Conservation (phyloP, 2,329 filamentous ascomycete species). For the Verticillium longisporum region DNA sequence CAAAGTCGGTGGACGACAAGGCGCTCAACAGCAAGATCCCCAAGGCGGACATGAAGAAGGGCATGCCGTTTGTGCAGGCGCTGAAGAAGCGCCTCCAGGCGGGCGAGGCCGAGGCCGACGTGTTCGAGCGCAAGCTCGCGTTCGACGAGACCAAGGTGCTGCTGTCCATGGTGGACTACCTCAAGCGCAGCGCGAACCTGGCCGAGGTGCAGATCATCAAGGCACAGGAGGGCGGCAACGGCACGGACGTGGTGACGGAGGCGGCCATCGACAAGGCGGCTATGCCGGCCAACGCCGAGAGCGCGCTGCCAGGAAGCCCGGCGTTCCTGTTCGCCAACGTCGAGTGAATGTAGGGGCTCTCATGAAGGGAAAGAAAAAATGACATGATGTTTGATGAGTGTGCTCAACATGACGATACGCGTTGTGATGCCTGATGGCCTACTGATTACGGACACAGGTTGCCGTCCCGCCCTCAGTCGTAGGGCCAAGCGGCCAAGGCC, state of each 20-base stretch:
- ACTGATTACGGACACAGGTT: too few species aligned
- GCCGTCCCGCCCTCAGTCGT: background rate
- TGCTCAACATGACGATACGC: background rate
- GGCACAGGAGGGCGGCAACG: slow-evolving; percentile 62
- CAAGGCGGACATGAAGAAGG: slow-evolving; percentile 92
- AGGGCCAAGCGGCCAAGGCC: background rate
- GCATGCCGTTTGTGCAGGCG: slow-evolving; percentile 90
- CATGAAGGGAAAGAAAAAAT: background rate
- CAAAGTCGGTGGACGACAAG: slow-evolving; percentile 69
- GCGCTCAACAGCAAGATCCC: slow-evolving; percentile 69
- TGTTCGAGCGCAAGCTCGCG: slow-evolving; percentile 76
- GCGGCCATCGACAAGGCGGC: slow-evolving; percentile 51
- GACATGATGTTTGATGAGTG: slow-evolving; percentile 2
- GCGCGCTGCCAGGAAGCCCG: slow-evolving; percentile 74
- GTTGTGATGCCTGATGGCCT: too few species aligned
- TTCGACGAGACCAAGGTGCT: slow-evolving; percentile 81
- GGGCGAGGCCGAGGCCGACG: slow-evolving; percentile 57
- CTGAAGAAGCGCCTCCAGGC: slow-evolving; percentile 77
- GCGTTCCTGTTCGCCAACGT: slow-evolving; percentile 84
- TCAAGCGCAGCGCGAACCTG: slow-evolving; percentile 69
- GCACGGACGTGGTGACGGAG: slow-evolving; percentile 44
- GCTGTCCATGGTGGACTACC: slow-evolving; percentile 66
- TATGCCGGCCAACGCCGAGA: slow-evolving; percentile 56
- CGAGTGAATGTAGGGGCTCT: slow-evolving; percentile 18
- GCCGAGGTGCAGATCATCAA: slow-evolving; percentile 64